Conservation (phyloP, 306 rosid genomes). For the Dalbergia cultrata region DNA sequence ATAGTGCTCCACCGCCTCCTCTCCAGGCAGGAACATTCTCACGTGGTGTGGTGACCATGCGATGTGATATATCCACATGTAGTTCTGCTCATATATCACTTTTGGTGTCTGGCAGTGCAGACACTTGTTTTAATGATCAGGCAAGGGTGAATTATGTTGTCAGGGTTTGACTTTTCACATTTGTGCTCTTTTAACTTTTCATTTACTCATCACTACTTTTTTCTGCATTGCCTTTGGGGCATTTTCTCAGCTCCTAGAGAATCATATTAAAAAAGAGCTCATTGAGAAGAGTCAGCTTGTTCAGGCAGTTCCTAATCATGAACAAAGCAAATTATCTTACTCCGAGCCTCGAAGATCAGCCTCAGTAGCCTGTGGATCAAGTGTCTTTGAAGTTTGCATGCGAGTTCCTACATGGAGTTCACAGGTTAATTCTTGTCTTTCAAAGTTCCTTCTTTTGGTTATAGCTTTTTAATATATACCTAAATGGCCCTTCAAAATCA, state of each 20-base stretch:
- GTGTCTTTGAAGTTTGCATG: constrained; percentile 88
- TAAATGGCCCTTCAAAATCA: background rate
- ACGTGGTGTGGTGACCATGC: constrained; percentile 97
- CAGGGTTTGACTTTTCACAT: constrained; percentile 31
- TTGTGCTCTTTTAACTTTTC: constrained; percentile 6
- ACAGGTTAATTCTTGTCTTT: constrained; percentile 65
- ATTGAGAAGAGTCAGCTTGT: constrained; percentile 80
- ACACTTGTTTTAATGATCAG: constrained; percentile 96
- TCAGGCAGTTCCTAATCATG: constrained; percentile 58
- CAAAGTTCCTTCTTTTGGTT: constrained; percentile 37
- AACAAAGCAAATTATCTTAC: constrained; percentile 59
- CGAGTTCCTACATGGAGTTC: constrained; percentile 93
- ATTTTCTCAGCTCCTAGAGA: constrained; percentile 78
- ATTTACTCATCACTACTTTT: constrained; percentile 2
- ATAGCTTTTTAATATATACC: background rate
- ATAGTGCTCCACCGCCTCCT: constrained; percentile 96
- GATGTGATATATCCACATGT: constrained; percentile 89
- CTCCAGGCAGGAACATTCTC: constrained; percentile 98
- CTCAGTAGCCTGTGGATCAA: constrained; percentile 92
- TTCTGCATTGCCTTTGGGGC: constrained; percentile 20
- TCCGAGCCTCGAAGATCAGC: constrained; percentile 87
- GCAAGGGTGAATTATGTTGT: constrained; percentile 52
- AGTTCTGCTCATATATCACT: constrained; percentile 92
- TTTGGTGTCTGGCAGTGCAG: constrained; percentile 92
- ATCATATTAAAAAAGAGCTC: constrained; percentile 88